phyloP scores from a whole-genome alignment of 192 early-diverging fungal genomes.

The Chytriomyces confervae region DNA sequence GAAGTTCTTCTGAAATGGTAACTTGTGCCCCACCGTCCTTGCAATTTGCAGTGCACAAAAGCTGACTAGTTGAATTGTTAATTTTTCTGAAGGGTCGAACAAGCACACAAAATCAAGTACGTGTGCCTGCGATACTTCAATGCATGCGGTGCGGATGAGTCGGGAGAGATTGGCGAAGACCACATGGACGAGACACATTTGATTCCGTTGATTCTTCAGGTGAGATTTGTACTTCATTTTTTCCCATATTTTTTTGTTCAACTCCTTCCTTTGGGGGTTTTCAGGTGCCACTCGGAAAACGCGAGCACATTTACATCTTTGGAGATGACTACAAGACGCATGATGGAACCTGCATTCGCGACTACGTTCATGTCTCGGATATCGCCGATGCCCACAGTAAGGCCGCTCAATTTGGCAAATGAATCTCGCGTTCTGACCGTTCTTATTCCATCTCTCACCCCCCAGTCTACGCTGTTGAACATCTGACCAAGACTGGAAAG shows the following conservation, averaged over 20 bases:
- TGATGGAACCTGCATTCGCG: conserved; percentile 92
- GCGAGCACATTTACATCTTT: conserved; percentile 85
- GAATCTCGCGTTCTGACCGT: not conserved
- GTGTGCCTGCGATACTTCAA: conserved; percentile 89
- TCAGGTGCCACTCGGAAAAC: conserved; percentile 81
- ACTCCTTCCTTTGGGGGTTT: not conserved
- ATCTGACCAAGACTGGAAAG: conserved; percentile 67
- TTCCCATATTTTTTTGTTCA: not conserved
- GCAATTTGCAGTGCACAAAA: not conserved
- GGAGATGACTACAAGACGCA: conserved; percentile 90
- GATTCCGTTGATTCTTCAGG: conserved; percentile 85
- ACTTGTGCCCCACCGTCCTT: not conserved
- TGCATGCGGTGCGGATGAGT: conserved; percentile 88
- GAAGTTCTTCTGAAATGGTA: conserved; percentile 85
- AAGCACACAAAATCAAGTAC: conserved; percentile 54
- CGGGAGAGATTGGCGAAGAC: conserved; percentile 92
- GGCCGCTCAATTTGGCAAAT: conserved; percentile 27
- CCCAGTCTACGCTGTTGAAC: conserved; percentile 67
- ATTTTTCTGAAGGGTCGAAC: conserved; percentile 38
- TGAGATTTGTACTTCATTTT: not conserved
- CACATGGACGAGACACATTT: conserved; percentile 87
- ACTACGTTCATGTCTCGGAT: conserved; percentile 96
- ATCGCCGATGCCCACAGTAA: conserved; percentile 86
- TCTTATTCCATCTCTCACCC: conserved; percentile 1
- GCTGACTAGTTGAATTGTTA: not conserved